Evolutionary conservation across 2,329 filamentous ascomycete genomes (phyloP).

Genomic region (Gaeumannomyces sp.): DNA sequence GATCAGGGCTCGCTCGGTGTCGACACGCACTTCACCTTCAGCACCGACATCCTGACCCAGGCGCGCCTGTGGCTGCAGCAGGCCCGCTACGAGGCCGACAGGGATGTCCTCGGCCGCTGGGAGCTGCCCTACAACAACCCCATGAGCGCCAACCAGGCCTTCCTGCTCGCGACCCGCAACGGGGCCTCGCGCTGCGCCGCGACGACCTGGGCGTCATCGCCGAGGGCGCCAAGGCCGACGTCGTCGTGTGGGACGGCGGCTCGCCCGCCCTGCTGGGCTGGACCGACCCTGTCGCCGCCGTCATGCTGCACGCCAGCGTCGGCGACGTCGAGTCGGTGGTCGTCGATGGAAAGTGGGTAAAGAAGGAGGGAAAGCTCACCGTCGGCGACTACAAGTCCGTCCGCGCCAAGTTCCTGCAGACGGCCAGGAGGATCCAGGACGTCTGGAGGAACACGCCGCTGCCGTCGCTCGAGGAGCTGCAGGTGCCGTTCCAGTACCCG

Average conservation of each 20-base stretch:
- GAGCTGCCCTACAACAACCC: slow-evolving; percentile 40
- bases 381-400: slow-evolving; percentile 19
- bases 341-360: slow-evolving; percentile 42
- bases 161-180: slow-evolving; percentile 45
- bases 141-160: slow-evolving; percentile 49
- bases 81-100: slow-evolving; percentile 32
- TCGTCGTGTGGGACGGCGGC: slow-evolving; percentile 45
- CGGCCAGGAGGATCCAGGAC: slow-evolving; percentile 26
- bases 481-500: not conserved
- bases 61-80: slow-evolving; percentile 49
- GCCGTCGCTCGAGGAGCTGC: slow-evolving; percentile 18
- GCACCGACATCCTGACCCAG: slow-evolving; percentile 43
- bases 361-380: slow-evolving; percentile 35
- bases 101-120: slow-evolving; percentile 32
- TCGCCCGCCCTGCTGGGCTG: slow-evolving; percentile 46
- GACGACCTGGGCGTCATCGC: slow-evolving; percentile 43
- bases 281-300: slow-evolving; percentile 48
- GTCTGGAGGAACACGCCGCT: slow-evolving; percentile 20
- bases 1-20: slow-evolving; percentile 49
- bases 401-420: slow-evolving; percentile 26
- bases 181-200: slow-evolving; percentile 46
- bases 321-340: slow-evolving; percentile 46
- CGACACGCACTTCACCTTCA: slow-evolving; percentile 49
- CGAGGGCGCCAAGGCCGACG: slow-evolving; percentile 46
- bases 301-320: slow-evolving; percentile 48